These are phyloP conservation scores for Carex kokanica DNA, from an alignment of 176 grass and related monocot genomes.

Conservation along the genomic window DNA sequence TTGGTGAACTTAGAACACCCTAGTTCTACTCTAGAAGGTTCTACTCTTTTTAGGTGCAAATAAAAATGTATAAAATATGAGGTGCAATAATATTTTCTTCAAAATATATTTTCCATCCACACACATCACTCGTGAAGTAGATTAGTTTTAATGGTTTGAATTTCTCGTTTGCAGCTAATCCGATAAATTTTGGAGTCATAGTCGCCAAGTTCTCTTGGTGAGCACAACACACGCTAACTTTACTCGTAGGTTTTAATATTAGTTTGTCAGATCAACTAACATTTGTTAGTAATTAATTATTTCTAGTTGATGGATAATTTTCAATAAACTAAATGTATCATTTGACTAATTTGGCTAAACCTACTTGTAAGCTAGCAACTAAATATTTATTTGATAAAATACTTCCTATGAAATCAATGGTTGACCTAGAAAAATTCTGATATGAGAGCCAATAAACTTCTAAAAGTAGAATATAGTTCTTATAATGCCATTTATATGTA, in stretches of 20 bases:
- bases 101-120: too few relatives aligned
- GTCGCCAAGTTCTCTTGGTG: too few relatives aligned
- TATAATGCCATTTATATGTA: background rate
- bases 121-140: too few relatives aligned
- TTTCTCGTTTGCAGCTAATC: too few relatives aligned
- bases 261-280: background rate
- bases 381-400: background rate
- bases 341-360: background rate
- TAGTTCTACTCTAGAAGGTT: too few relatives aligned
- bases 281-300: background rate
- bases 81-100: too few relatives aligned
- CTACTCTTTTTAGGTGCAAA: too few relatives aligned
- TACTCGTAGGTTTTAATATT: background rate
- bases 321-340: background rate
- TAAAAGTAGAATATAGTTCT: background rate
- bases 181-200: too few relatives aligned
- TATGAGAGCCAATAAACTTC: background rate
- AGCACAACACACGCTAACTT: too few relatives aligned
- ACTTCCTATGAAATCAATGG: background rate
- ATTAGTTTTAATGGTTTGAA: too few relatives aligned
- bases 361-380: background rate
- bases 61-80: too few relatives aligned
- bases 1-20: too few relatives aligned
- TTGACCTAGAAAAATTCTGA: background rate
- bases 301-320: background rate